Evolutionary conservation across 202 grass and related monocot species (phyloP), one percentile per base, ranked within the genome.

Genomic region (Panicum hallii): DNA sequence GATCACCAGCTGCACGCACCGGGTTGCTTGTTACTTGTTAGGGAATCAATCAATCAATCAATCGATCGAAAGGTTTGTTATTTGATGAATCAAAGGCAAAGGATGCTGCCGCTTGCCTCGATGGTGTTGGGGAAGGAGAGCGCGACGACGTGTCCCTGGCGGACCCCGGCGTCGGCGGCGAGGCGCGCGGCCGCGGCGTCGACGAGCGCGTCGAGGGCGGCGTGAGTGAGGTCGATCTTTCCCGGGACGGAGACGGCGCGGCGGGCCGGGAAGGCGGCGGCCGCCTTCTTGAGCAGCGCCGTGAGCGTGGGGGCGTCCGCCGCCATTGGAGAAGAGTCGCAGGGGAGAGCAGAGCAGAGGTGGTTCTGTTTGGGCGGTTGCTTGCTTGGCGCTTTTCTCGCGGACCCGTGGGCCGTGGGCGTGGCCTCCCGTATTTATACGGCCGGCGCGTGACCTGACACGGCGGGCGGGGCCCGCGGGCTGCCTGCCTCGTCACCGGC

Each of bases 71-170:
- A 38, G 3, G 36, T 38, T 38, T 38, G 1, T 38, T 38, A 4
- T 38, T 38, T 38, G 36, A 38, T 38, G 2, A 38, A 38, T 38
- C 32, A 32, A 38, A 38, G 16, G 8, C 9, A 19, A 41, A 14
- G 32, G 32, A 32, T 32, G 32, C 32, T 32, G 32, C 32, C 2
- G 32, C 32, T 32, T 32, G 32, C 85, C 90, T 99, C 96, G 76
- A 91, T 42, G 47, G 97, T 95, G 85, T 99, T 99, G 67, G 93
- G 93, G 86, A 99, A 99, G 55, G 79, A 46, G 56, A 99, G 83
- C 34, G 93, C 93, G 67, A 99, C 88, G 49, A 88, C 88, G 61
- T 92, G 86, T 0, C 91, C 93, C 0, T 82, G 83, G 17, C 77
- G 83, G 45, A 96, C 16, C 0, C 90, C 93, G 2, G 61, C 78